Evolutionary conservation across 1,284 basidiomycete species (phyloP), one percentile per base, ranked within the genome.

Genomic region (Sporisorium scitamineum): DNA sequence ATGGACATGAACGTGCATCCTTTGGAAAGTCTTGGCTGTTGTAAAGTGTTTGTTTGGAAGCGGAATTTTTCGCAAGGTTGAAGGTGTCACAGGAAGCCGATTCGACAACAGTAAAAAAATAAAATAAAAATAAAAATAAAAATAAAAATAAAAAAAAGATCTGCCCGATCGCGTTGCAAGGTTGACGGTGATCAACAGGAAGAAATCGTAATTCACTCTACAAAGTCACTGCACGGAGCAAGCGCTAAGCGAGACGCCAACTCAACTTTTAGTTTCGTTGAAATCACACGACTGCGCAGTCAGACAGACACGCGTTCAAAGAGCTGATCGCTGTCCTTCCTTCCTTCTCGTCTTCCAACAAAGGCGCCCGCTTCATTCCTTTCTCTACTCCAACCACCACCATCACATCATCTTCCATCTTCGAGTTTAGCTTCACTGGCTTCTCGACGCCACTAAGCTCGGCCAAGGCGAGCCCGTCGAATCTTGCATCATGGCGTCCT

Each of bases 401-500:
- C 37, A n/a, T n/a, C n/a, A n/a, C n/a, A n/a, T n/a, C n/a, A n/a
- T n/a, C n/a, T n/a, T n/a, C n/a, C n/a, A n/a, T n/a, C n/a, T n/a
- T n/a, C n/a, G n/a, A n/a, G n/a, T n/a, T n/a, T n/a, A n/a, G n/a
- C n/a, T n/a, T n/a, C n/a, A n/a, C n/a, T n/a, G n/a, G n/a, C n/a
- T n/a, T n/a, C n/a, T n/a, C n/a, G n/a, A n/a, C n/a, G n/a, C n/a
- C n/a, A n/a, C n/a, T n/a, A n/a, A n/a, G n/a, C n/a, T n/a, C n/a
- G n/a, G n/a, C n/a, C n/a, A n/a, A 10, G 13, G 14, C 34, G 34
- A 37, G 8, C 13, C 14, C 8, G 13, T 37, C 37, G 1, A 18
- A 39, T 39, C 37, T 18, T 18, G 34, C 48, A 63, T 16, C 61
- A 79, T 76, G 73, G 48, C 70, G 57, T 71, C 69, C 61, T 65